A percentile compares a stretch with the other conserved stretches of the same genome.
Conservation (phyloP, 176 grass and related monocot species). For the Olyra latifolia region DNA sequence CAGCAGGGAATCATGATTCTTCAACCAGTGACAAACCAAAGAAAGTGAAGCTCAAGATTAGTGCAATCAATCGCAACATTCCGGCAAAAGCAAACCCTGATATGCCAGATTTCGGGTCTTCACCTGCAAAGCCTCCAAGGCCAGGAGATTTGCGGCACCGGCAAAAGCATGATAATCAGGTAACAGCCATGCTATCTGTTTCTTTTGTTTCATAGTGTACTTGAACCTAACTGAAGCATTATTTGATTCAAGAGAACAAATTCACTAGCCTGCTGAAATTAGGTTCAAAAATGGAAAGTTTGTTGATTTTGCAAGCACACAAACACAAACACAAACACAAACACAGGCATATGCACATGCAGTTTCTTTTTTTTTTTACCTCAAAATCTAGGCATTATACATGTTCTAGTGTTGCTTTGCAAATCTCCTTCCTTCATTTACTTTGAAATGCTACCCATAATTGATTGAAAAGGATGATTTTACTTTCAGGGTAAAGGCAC, state of each 20-base stretch:
- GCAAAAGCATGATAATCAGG: slow-evolving; percentile 42
- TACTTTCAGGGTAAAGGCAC: slow-evolving; percentile 35
- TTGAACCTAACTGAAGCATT: background rate
- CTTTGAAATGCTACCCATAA: background rate
- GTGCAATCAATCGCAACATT: slow-evolving; percentile 45
- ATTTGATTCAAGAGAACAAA: background rate
- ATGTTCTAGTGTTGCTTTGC: background rate
- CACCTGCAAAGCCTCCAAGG: slow-evolving; percentile 38
- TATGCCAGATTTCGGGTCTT: slow-evolving; percentile 22
- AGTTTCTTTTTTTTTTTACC: background rate
- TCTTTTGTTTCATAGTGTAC: background rate
- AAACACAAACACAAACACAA: no score
- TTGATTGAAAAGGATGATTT: slow-evolving; percentile 20
- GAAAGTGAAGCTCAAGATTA: slow-evolving; percentile 77
- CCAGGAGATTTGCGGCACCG: slow-evolving; percentile 39
- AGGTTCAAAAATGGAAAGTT: slow-evolving; percentile 6
- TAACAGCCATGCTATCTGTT: background rate
- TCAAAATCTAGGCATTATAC: background rate
- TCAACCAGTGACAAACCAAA: slow-evolving; percentile 40
- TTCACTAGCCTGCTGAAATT: background rate
- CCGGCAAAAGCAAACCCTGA: slow-evolving; percentile 34
- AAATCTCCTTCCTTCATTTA: background rate
- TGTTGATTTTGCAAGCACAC: background rate
- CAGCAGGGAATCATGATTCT: background rate
- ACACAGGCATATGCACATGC: background rate